These are phyloP conservation scores for Fusarium keratoplasticum DNA, from an alignment of 2,329 filamentous ascomycete species.

Conservation along the genomic window DNA sequence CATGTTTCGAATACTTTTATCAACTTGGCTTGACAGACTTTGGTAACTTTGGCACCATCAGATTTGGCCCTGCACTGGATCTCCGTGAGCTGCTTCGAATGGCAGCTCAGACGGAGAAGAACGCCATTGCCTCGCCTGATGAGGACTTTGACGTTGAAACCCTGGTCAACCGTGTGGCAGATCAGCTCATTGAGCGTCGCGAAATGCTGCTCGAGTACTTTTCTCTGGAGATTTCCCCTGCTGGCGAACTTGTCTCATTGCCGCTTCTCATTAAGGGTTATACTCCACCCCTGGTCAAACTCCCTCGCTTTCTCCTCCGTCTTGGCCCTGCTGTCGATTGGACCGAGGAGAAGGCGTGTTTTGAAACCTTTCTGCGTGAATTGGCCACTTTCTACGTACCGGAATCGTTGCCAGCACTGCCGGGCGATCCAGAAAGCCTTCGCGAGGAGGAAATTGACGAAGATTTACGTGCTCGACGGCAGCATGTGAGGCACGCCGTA, in stretches of 20 bases:
- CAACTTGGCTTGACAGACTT: constrained; percentile 96
- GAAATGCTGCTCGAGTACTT: constrained; percentile 97
- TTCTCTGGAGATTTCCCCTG: constrained; percentile 81
- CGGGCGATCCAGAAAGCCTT: constrained; percentile 48
- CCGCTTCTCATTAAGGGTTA: constrained; percentile 92
- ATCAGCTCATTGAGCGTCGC: constrained; percentile 78
- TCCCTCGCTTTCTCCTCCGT: constrained; percentile 88
- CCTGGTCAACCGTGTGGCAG: constrained; percentile 73
- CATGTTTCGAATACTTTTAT: constrained; percentile 92
- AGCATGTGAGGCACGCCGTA: constrained; percentile 78
- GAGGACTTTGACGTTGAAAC: constrained; percentile 74
- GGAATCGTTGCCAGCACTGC: constrained; percentile 76
- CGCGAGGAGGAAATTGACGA: constrained; percentile 57
- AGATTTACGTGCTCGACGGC: constrained; percentile 68
- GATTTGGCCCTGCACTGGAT: constrained; percentile 80
- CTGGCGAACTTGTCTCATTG: constrained; percentile 81
- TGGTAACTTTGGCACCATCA: constrained; percentile 89
- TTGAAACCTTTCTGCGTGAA: constrained; percentile 85
- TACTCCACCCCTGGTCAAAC: constrained; percentile 83
- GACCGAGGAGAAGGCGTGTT: constrained; percentile 86
- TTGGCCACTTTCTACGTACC: constrained; percentile 92
- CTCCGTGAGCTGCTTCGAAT: constrained; percentile 78
- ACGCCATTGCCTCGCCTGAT: constrained; percentile 53
- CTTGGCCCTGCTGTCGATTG: constrained; percentile 91
- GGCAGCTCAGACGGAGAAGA: constrained; percentile 77